Evolutionary conservation across 352 stramenopile species (phyloP), one percentile per base, ranked within the genome.

Genomic region (Phytopythium delawarense): DNA sequence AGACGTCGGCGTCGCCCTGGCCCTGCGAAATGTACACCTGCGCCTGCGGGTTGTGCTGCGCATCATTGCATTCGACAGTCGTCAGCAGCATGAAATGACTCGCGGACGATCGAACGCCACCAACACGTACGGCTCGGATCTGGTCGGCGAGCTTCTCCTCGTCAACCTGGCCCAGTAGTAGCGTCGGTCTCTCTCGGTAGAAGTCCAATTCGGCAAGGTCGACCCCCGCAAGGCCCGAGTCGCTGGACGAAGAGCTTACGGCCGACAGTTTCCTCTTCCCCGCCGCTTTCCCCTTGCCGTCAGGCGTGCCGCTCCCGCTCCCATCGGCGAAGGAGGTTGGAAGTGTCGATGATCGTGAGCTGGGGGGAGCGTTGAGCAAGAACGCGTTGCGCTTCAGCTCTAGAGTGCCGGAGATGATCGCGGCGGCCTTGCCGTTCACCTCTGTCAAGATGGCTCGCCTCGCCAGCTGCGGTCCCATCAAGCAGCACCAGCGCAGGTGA

Each of bases 11-110:
- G 53, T 88, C 84, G 59, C 84, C 76, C 32, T 88, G 84, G 0
- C 83, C 83, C 59, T 91, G 81, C n/a, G 84, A 91, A 59, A 91
- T 80, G 57, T 91, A 92, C 20, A 92, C 81, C 45, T 90, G 79
- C 2, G 83, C 75, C 45, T 84, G 71, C 16, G 72, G 64, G 37
- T 92, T 78, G 44, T 92, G 76, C 85, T 94, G 58, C 21, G 4
- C 0, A 53, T 8, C 13, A 7, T 40, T 15, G 25, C 12, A 35
- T 21, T 35, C 13, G 42, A 63, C 48, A 69, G 7, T 23, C 21
- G 28, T 32, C 23, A 59, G 28, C 16, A 25, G 16, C 37, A 9
- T 44, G 21, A 50, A 7, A 66, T n/a, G 18, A 8, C 23, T 4
- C 28, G 53, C 44, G 34, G 49, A 2, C 1, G 11, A 53, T 48